Conservation (phyloP, 1,284 basidiomycete species). For the Fomitopsis schrenkii region DNA sequence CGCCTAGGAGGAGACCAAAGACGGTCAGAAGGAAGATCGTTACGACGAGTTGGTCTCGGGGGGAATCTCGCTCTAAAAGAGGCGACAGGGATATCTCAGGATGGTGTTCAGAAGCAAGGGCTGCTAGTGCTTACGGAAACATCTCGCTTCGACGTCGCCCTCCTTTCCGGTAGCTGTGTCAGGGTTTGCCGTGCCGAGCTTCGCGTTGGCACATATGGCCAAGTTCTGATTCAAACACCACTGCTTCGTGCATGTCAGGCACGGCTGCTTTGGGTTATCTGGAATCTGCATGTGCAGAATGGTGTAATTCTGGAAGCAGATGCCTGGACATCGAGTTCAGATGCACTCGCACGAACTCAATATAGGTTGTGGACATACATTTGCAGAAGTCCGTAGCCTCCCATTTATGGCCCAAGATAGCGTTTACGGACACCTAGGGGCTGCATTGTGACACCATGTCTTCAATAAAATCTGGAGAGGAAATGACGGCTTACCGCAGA, state of each 20-base stretch:
- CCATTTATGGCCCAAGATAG: constrained; percentile 61
- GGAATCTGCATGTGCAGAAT: constrained; percentile 82
- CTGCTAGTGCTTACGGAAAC: constrained; percentile 74
- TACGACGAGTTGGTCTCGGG: constrained; percentile 87
- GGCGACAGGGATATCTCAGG: constrained; percentile 1
- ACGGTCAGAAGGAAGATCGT: constrained; percentile 86
- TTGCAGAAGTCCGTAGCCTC: constrained; percentile 83
- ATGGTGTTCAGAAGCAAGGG: neutral
- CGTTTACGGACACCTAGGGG: constrained; percentile 39
- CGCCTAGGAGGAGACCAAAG: constrained; percentile 77
- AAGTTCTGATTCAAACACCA: constrained; percentile 95
- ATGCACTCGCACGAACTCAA: neutral
- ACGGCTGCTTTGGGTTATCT: constrained; percentile 84
- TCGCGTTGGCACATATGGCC: constrained; percentile 80
- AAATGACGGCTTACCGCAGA: constrained; percentile 6
- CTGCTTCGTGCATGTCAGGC: constrained; percentile 89
- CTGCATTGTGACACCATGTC: constrained; percentile 7
- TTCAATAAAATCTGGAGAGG: neutral
- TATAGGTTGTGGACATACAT: constrained; percentile 42
- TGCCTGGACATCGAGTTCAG: constrained; percentile 49
- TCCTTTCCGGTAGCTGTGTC: constrained; percentile 96
- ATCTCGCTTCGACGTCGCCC: constrained; percentile 92
- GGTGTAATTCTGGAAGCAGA: constrained; percentile 89
- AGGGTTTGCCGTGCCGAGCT: constrained; percentile 81
- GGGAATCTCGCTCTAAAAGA: constrained; percentile 75